Evolutionary conservation across 139 green algal species (phyloP), one percentile per base, ranked within the genome.

Genomic region (Marvania coccoides): DNA sequence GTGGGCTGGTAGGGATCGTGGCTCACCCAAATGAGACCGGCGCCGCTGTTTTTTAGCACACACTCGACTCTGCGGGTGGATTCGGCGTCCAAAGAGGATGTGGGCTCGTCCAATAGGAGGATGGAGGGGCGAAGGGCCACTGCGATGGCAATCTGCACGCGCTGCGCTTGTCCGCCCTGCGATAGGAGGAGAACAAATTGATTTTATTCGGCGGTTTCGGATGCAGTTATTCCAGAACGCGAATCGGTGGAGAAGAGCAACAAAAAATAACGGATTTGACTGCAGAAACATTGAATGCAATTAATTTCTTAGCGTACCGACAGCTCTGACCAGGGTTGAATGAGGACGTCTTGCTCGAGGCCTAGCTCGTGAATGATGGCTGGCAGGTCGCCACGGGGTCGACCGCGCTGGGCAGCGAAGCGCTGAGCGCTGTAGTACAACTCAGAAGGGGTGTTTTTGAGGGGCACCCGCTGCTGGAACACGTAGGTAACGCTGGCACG

Each of bases 101-200:
- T 94, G 13, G 88, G 85, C 66, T 96, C 87, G 81, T 96, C 90
- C 55, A 96, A 71, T 40, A 96, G 81, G 60, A 96, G 72, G 33
- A 95, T 79, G 14, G 65, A 10, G 0, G 90, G 90, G 45, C 79
- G 71, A 26, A 95, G 77, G 1, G 86, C 87, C 3, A 93, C n/a
- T 2, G 77, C 75, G 8, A 95, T 77, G 2, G 86, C 89, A 13
- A 96, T 61, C 4, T 70, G n/a, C 38, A 88, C 80, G 0, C 90
- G 71, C 78, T 95, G 87, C 14, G 87, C 72, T 65, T 96, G 83
- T 5, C 90, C 90, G 19, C 87, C 88, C 79, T 86, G 68, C 23
- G 12, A 8, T 5, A 33, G 13, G 37, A 47, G 34, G 34, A 7
- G 33, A 6, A 6, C 34, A 28, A n/a, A n/a, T n/a, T n/a, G n/a